Evolutionary conservation across 1,139 yeast genomes (phyloP).

Genomic region (Zygoascus meyerae): DNA sequence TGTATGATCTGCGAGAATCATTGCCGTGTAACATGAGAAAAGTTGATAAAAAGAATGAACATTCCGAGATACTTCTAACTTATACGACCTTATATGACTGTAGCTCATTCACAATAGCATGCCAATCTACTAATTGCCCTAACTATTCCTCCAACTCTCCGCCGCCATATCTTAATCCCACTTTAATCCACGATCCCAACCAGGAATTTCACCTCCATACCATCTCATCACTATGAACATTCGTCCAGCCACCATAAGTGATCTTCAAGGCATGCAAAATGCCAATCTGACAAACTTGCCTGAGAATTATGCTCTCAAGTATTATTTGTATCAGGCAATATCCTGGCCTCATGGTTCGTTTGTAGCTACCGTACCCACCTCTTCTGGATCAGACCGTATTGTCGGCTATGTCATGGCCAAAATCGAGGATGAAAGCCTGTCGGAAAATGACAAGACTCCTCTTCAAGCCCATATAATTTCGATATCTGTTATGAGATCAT

Average conservation of each 20-base stretch:
- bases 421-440: conserved; percentile 66
- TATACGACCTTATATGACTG: no score
- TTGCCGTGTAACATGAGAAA: no score
- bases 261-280: conserved; percentile 93
- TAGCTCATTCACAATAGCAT: no score
- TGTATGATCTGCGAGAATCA: no score
- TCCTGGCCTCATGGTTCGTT: conserved; percentile 98
- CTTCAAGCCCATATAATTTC: conserved; percentile 96
- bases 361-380: conserved; percentile 76
- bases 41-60: no score
- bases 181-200: no score
- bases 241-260: conserved; percentile 80
- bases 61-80: no score
- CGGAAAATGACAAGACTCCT: conserved; percentile 36
- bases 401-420: conserved; percentile 94
- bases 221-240: conserved; percentile 50
- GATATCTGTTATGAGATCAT: conserved; percentile 89
- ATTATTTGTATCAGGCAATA: conserved; percentile 85
- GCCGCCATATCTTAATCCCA: no score
- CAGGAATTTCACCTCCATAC: background rate
- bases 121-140: no score
- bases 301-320: conserved; percentile 87
- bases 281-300: conserved; percentile 91
- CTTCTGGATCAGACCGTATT: conserved; percentile 54
- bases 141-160: no score